A percentile compares a stretch with the other conserved stretches of the same genome.
phyloP scores from a whole-genome alignment of 768 basidiomycete species.

The Nevesoporus exiguus region DNA sequence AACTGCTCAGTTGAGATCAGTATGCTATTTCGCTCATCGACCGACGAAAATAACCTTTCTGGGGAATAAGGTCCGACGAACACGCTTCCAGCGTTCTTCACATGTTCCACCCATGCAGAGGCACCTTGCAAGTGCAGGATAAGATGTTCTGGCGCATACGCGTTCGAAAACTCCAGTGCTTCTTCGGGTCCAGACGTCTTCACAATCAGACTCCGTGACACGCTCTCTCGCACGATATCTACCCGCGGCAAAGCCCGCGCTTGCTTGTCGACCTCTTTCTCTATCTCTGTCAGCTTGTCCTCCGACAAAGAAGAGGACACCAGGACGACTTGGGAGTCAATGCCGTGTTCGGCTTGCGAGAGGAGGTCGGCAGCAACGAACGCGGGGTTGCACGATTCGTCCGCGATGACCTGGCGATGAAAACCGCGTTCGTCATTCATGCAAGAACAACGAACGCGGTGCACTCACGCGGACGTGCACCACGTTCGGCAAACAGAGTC shows the following conservation, averaged over 20 bases:
- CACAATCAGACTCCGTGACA: constrained; percentile 89
- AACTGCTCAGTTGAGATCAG: constrained; percentile 46
- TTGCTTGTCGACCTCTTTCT: constrained; percentile 81
- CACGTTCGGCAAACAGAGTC: constrained; percentile 43
- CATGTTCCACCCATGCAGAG: constrained; percentile 51
- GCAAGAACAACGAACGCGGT: constrained; percentile 40
- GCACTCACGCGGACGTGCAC: constrained; percentile 59
- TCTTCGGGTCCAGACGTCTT: constrained; percentile 62
- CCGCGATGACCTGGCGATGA: constrained; percentile 79
- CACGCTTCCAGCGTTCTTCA: constrained; percentile 94
- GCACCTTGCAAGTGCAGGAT: constrained; percentile 86
- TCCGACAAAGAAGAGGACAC: constrained; percentile 70
- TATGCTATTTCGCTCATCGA: neutral
- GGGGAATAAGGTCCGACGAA: constrained; percentile 95
- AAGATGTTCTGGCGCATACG: constrained; percentile 97
- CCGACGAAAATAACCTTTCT: constrained; percentile 65
- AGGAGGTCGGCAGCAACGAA: constrained; percentile 96
- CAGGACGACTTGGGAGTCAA: constrained; percentile 97
- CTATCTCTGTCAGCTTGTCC: constrained; percentile 66
- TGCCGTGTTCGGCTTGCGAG: constrained; percentile 97
- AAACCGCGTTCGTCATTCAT: constrained; percentile 31
- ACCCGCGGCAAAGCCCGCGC: constrained; percentile 84
- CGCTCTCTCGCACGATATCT: constrained; percentile 85
- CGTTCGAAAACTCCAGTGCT: constrained; percentile 88
- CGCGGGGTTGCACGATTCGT: constrained; percentile 77